phyloP scores from a whole-genome alignment of 768 basidiomycete species.

The Tephrocybe sp. region DNA sequence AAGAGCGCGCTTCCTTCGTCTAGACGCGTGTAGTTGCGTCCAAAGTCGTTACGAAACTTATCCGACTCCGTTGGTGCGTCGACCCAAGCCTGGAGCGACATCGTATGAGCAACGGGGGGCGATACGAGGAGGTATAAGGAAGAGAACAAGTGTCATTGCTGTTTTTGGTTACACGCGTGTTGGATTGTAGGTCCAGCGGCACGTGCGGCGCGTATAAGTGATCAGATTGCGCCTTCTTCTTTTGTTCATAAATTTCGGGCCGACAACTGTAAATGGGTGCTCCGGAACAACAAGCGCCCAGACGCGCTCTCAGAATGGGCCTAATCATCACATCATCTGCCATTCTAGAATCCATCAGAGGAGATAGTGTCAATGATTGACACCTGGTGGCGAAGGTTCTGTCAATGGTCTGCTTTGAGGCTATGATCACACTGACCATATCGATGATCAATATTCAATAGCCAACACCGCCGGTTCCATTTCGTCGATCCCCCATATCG shows the following conservation, averaged over 20 bases:
- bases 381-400: too few relatives aligned
- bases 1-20: background rate
- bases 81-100: background rate
- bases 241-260: background rate
- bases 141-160: conserved; percentile 7
- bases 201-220: conserved; percentile 5
- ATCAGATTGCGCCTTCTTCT: background rate
- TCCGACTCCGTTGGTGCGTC: background rate
- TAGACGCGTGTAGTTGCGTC: background rate
- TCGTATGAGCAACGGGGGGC: background rate
- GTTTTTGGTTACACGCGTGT: background rate
- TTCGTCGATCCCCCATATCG: too few relatives aligned
- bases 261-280: background rate
- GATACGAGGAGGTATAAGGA: background rate
- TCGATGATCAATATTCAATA: too few relatives aligned
- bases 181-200: conserved; percentile 11
- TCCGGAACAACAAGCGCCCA: background rate
- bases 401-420: too few relatives aligned
- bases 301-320: background rate
- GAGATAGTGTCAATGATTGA: background rate
- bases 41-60: background rate
- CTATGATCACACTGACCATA: too few relatives aligned
- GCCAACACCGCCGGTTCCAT: too few relatives aligned
- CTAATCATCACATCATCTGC: background rate
- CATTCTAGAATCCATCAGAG: background rate